A percentile compares a stretch with the other conserved stretches of the same genome.
Evolutionary conservation across 2,329 filamentous ascomycete species (phyloP).

Genomic region (Exophiala xenobiotica): DNA sequence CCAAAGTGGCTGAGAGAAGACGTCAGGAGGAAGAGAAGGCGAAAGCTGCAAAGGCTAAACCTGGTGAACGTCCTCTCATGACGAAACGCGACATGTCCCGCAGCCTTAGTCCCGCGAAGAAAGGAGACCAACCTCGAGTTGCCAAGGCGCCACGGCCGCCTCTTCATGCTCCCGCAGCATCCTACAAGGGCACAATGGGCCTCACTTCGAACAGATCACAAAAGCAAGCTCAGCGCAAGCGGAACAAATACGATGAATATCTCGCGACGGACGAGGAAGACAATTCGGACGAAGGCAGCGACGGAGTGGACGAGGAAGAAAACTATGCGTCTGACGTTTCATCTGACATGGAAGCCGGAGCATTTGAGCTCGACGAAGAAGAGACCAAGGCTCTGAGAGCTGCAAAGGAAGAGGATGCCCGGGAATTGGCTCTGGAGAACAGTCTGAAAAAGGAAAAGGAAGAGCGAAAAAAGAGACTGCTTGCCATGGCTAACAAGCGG

Average conservation of each 20-base stretch:
- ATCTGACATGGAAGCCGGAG: slow-evolving; percentile 53
- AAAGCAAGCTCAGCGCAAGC: slow-evolving; percentile 32
- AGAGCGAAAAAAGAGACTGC: slow-evolving; percentile 45
- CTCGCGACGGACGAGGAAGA: slow-evolving; percentile 50
- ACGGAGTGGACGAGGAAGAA: slow-evolving; percentile 40
- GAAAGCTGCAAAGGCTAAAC: slow-evolving; percentile 40
- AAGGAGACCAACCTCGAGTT: slow-evolving; percentile 33
- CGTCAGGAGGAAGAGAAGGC: slow-evolving; percentile 45
- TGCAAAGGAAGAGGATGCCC: slow-evolving; percentile 48
- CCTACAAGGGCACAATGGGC: slow-evolving; percentile 46
- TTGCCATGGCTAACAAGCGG: slow-evolving; percentile 36
- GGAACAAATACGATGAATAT: slow-evolving; percentile 39
- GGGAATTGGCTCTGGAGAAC: slow-evolving; percentile 45
- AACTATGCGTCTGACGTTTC: slow-evolving; percentile 47
- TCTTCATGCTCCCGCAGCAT: slow-evolving; percentile 26
- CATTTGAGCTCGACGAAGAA: slow-evolving; percentile 47
- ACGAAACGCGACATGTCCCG: slow-evolving; percentile 20
- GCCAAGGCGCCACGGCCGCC: slow-evolving; percentile 23
- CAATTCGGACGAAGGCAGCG: slow-evolving; percentile 38
- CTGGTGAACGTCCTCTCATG: slow-evolving; percentile 32
- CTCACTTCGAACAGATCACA: slow-evolving; percentile 35
- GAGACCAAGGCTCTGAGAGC: slow-evolving; percentile 42
- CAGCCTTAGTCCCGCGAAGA: slow-evolving; percentile 32
- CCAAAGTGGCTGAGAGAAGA: slow-evolving; percentile 51
- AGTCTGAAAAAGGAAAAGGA: slow-evolving; percentile 48